Evolutionary conservation across 352 stramenopile genomes (phyloP).

Genomic region (Phytophthora agathidicida): DNA sequence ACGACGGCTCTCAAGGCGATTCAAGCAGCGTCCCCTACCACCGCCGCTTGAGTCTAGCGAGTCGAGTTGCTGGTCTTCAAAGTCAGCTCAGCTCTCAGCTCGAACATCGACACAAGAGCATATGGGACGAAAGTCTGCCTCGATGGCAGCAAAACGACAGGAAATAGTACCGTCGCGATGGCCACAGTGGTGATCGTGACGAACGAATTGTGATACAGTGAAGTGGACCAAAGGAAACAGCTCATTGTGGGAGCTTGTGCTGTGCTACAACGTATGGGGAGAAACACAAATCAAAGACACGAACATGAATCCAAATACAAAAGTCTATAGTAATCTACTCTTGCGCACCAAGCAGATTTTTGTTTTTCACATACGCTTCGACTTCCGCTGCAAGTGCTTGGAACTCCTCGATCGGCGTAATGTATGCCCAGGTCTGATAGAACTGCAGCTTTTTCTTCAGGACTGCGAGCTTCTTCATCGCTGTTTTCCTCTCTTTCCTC

Average conservation of each 20-base stretch:
- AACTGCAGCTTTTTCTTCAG: constrained; percentile 68
- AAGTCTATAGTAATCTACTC: constrained; percentile 33
- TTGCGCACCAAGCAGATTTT: constrained; percentile 12
- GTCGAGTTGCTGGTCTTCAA: not conserved
- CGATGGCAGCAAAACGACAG: constrained; percentile 28
- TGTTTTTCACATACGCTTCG: constrained; percentile 25
- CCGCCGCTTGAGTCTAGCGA: constrained; percentile 44
- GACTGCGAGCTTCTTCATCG: constrained; percentile 30
- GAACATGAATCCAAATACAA: constrained; percentile 35
- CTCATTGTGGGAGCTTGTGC: constrained; percentile 25
- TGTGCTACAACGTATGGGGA: constrained; percentile 32
- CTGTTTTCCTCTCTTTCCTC: constrained; percentile 26
- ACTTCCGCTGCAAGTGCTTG: constrained; percentile 29
- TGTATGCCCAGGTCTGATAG: constrained; percentile 57
- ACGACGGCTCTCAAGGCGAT: constrained; percentile 65
- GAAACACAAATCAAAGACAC: constrained; percentile 24
- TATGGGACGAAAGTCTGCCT: constrained; percentile 12
- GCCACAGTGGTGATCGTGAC: constrained; percentile 6
- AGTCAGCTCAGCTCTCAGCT: constrained; percentile 10
- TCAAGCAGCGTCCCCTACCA: constrained; percentile 37
- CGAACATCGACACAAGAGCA: constrained; percentile 2
- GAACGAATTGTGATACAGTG: constrained; percentile 27
- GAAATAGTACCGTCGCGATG: constrained; percentile 34
- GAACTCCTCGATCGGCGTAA: constrained; percentile 27
- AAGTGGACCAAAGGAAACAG: constrained; percentile 19